phyloP scores from a whole-genome alignment of 805 yeast species.

The Pichia deserticola region DNA sequence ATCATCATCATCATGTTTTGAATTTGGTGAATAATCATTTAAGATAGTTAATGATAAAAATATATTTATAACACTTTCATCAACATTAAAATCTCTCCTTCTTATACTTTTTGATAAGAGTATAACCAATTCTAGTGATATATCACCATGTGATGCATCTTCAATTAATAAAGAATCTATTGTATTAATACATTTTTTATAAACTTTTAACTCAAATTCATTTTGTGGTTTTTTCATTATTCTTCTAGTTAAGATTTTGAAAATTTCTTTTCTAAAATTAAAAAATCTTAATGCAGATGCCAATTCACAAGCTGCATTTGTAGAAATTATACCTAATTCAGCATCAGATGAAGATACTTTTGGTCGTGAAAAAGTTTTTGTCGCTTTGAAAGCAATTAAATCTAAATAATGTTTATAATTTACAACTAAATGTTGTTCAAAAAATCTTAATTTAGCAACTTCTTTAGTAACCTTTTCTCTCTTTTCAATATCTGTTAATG shows the following conservation, averaged over 20 bases:
- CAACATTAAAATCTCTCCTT: constrained; percentile 69
- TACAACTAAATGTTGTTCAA: constrained; percentile 69
- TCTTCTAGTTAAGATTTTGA: constrained; percentile 60
- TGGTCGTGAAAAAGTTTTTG: constrained; percentile 27
- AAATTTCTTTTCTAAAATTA: constrained; percentile 71
- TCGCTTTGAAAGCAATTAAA: constrained; percentile 34
- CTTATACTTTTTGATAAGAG: constrained; percentile 62
- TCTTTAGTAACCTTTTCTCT: constrained; percentile 80
- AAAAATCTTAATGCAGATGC: constrained; percentile 63
- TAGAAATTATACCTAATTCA: constrained; percentile 49
- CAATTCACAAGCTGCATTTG: constrained; percentile 75
- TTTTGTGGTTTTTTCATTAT: constrained; percentile 51
- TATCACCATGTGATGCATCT: constrained; percentile 73
- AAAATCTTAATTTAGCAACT: constrained; percentile 65
- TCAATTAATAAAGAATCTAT: constrained; percentile 65
- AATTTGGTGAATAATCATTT: constrained; percentile 67
- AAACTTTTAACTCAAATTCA: constrained; percentile 41
- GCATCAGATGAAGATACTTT: constrained; percentile 29
- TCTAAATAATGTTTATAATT: constrained; percentile 65
- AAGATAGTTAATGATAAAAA: constrained; percentile 61
- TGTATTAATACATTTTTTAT: constrained; percentile 52
- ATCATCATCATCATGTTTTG: constrained; percentile 33
- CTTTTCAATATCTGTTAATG: constrained; percentile 73
- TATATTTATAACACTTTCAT: constrained; percentile 72
- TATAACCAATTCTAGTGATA: constrained; percentile 67